phyloP scores from a whole-genome alignment of 139 green algal species.

The Bryopsis sp. region DNA sequence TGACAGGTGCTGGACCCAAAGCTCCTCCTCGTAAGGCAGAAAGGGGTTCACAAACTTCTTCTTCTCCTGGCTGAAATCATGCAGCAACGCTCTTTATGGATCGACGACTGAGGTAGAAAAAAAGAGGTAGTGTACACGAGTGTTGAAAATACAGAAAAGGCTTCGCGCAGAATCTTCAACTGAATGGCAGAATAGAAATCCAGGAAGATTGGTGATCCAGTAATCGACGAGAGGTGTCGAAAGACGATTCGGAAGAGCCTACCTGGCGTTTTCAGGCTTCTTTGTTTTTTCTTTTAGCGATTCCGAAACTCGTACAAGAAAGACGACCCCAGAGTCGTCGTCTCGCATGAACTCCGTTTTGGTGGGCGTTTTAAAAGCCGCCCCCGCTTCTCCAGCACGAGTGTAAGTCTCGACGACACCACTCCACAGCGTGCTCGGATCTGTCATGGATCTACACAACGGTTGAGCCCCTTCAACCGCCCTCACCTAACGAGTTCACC shows the following conservation, averaged over 20 bases:
- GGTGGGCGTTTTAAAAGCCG: constrained; percentile 5
- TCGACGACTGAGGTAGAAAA: too few species aligned
- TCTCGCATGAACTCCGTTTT: not conserved
- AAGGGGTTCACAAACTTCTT: constrained; percentile 60
- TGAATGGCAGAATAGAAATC: too few species aligned
- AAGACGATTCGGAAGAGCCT: not conserved
- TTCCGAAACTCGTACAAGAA: constrained; percentile 3
- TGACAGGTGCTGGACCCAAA: constrained; percentile 59
- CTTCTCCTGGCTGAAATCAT: too few species aligned
- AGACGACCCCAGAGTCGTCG: not conserved
- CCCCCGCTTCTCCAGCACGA: not conserved
- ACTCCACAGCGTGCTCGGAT: too few species aligned
- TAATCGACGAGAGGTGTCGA: not conserved
- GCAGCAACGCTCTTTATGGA: too few species aligned
- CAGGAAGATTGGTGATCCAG: too few species aligned
- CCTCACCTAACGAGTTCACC: too few species aligned
- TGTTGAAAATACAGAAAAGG: too few species aligned
- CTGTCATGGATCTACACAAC: too few species aligned
- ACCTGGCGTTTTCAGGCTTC: not conserved
- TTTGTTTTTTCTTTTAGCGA: constrained; percentile 6
- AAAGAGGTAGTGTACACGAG: too few species aligned
- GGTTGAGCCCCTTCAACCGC: too few species aligned
- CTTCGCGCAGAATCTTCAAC: too few species aligned
- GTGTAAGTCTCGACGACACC: not conserved
- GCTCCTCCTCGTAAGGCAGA: constrained; percentile 58